phyloP scores from a whole-genome alignment of 352 stramenopile genomes.

The Globisporangium cystogenes region DNA sequence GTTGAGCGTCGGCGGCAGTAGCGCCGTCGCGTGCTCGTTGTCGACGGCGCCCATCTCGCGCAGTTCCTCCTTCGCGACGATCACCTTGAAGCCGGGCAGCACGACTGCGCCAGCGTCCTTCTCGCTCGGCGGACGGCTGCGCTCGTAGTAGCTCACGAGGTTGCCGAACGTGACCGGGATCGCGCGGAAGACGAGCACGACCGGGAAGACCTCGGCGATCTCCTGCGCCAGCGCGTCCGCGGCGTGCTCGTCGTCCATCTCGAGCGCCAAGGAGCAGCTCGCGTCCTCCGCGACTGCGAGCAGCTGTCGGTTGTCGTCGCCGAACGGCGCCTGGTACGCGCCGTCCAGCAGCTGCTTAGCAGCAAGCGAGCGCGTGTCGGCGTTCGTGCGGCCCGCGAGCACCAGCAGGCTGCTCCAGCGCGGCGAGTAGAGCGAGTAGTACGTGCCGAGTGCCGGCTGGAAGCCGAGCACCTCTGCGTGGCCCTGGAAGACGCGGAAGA shows the following conservation, averaged over 20 bases:
- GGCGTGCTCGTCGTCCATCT: conserved; percentile 68
- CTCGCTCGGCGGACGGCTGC: conserved; percentile 12
- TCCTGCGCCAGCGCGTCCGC: conserved; percentile 61
- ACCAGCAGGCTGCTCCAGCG: conserved; percentile 77
- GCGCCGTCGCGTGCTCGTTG: neutral
- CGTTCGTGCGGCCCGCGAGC: conserved; percentile 31
- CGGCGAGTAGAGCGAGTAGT: conserved; percentile 78
- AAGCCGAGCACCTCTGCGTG: conserved; percentile 70
- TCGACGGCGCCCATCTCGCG: conserved; percentile 1
- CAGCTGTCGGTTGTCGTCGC: conserved; percentile 33
- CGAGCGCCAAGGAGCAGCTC: conserved; percentile 15
- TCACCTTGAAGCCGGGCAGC: conserved; percentile 80
- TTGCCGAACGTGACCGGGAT: conserved; percentile 69
- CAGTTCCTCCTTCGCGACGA: conserved; percentile 45
- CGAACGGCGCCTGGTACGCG: conserved; percentile 52
- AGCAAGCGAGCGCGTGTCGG: conserved; percentile 7
- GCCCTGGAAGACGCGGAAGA: conserved; percentile 79
- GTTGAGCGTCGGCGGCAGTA: neutral
- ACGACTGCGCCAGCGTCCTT: conserved; percentile 22
- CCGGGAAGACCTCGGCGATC: conserved; percentile 48
- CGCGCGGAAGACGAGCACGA: conserved; percentile 69
- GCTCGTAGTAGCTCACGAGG: conserved; percentile 72
- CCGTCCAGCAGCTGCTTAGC: conserved; percentile 16
- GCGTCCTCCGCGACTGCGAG: conserved; percentile 30
- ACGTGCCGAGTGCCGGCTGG: conserved; percentile 53